These are phyloP conservation scores for Xylariales sp. DNA, from an alignment of 2,329 filamentous ascomycete genomes.

Conservation along the genomic window DNA sequence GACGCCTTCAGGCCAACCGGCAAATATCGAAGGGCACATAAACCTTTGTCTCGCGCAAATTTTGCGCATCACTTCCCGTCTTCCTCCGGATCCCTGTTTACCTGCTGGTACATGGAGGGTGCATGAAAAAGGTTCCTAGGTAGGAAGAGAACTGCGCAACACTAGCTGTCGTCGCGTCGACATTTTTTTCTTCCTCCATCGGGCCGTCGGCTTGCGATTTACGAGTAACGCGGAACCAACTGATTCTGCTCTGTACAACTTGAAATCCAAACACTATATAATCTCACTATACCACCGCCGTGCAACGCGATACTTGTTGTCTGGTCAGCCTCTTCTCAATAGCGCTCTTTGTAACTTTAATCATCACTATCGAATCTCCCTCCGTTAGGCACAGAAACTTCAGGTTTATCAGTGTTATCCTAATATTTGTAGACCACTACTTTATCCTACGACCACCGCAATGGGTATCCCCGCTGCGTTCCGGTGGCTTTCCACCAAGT, in stretches of 20 bases:
- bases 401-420: constrained; percentile 10
- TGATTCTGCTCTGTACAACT: background rate
- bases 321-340: constrained; percentile 1
- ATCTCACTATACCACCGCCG: background rate
- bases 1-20: constrained; percentile 17
- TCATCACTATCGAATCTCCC: background rate
- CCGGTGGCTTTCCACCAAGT: constrained; percentile 95
- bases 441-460: constrained; percentile 44
- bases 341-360: background rate
- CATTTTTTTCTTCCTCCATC: constrained; percentile 10
- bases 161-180: constrained; percentile 19
- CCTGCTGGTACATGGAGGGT: background rate
- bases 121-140: background rate
- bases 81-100: background rate
- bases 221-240: constrained; percentile 1
- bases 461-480: constrained; percentile 98
- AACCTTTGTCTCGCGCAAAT: constrained; percentile 20
- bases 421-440: constrained; percentile 22
- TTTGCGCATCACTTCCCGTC: background rate
- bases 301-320: background rate
- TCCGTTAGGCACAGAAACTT: constrained; percentile 13
- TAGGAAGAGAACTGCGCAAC: background rate
- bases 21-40: constrained; percentile 7
- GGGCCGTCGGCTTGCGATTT: background rate
- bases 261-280: background rate